Percentiles rank a stretch among this genome's conserved stretches.
Conservation (phyloP, 768 basidiomycete genomes). For the Coprinellus micaceus region DNA sequence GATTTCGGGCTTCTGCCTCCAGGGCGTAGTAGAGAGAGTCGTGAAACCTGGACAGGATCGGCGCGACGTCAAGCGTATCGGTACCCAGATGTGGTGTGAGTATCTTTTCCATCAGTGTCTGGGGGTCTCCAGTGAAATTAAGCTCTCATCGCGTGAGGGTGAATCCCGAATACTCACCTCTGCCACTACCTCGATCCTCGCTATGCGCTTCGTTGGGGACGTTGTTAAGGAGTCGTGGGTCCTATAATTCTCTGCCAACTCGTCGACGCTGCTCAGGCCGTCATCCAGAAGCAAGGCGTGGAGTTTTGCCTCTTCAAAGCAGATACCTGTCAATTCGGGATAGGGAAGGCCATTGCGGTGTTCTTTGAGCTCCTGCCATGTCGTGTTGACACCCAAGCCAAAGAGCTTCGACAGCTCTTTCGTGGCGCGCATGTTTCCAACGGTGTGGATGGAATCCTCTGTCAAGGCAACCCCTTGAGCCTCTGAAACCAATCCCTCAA, state of each 20-base stretch:
- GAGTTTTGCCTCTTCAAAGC: constrained; percentile 55
- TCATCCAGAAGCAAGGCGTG: constrained; percentile 73
- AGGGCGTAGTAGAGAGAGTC: constrained; percentile 35
- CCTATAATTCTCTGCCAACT: constrained; percentile 44
- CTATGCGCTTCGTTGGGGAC: constrained; percentile 55
- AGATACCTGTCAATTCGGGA: constrained; percentile 50
- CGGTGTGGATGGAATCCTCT: constrained; percentile 49
- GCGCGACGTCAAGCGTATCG: constrained; percentile 14
- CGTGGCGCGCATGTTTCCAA: constrained; percentile 58
- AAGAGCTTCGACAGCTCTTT: constrained; percentile 52
- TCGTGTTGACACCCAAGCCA: constrained; percentile 31
- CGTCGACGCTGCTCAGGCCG: constrained; percentile 50
- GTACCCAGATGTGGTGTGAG: constrained; percentile 17
- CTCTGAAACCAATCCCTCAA: constrained; percentile 67
- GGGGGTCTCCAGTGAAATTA: constrained; percentile 12
- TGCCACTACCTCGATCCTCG: constrained; percentile 67
- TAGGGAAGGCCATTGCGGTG: constrained; percentile 45
- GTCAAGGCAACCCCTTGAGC: constrained; percentile 50
- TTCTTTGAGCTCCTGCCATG: constrained; percentile 61
- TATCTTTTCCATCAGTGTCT: constrained; percentile 29
- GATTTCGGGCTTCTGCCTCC: constrained; percentile 34
- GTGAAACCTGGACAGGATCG: constrained; percentile 29
- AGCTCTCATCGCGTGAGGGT: not conserved
- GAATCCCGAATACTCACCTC: constrained; percentile 44
- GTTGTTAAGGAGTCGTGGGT: constrained; percentile 65